phyloP scores from a whole-genome alignment of 371 early-diverging fungal species.

The Smittium culicis region DNA sequence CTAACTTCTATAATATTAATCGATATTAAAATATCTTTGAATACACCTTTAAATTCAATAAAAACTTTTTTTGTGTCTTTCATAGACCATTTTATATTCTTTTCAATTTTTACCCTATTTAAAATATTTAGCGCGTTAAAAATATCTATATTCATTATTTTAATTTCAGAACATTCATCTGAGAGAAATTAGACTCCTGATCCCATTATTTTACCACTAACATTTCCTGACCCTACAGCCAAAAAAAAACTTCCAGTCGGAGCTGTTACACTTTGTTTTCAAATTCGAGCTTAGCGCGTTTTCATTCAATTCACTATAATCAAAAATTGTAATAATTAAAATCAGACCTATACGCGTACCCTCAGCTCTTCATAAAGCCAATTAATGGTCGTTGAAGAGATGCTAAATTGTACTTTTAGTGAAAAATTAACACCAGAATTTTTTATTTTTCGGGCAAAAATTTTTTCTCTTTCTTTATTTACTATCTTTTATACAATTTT shows the following conservation, averaged over 20 bases:
- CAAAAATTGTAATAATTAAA: no score
- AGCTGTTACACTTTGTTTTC: not conserved
- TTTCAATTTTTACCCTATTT: not conserved
- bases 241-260: not conserved
- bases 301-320: no score
- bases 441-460: no score
- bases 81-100: not conserved
- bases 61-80: not conserved
- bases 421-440: no score
- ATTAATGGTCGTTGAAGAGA: no score
- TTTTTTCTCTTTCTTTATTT: no score
- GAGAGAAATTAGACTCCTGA: not conserved
- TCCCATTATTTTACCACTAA: not conserved
- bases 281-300: no score
- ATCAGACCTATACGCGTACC: no score
- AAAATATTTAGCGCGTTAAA: not conserved
- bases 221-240: not conserved
- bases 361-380: no score
- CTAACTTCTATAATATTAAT: not conserved
- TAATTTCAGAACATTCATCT: slow-evolving; percentile 2
- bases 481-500: no score
- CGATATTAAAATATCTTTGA: not conserved
- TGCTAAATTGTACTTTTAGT: no score
- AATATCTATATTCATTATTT: slow-evolving; percentile 1
- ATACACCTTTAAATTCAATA: not conserved